A percentile compares a stretch with the other conserved stretches of the same genome.
These are phyloP conservation scores for Salvia rosmarinus DNA, from an alignment of 257 asterid genomes.

Conservation along the genomic window DNA sequence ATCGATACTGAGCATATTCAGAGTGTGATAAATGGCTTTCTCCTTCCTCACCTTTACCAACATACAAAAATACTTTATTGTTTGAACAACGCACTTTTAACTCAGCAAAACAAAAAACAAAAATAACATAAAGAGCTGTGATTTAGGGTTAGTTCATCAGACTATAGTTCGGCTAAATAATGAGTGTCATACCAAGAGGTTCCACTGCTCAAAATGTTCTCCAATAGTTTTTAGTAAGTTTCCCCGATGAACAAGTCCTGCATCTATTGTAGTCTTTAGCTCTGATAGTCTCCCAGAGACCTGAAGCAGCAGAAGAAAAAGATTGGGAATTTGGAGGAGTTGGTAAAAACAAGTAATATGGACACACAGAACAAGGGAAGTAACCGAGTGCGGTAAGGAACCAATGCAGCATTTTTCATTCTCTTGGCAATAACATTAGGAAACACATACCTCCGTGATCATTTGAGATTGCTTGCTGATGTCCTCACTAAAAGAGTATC, in stretches of 20 bases:
- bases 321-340: neutral
- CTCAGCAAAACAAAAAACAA: slow-evolving; percentile 6
- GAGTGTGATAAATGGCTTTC: slow-evolving; percentile 91
- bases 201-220: slow-evolving; percentile 85
- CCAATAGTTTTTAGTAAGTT: slow-evolving; percentile 79
- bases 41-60: slow-evolving; percentile 81
- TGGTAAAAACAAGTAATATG: neutral
- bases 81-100: slow-evolving; percentile 20
- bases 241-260: slow-evolving; percentile 86
- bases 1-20: slow-evolving; percentile 97
- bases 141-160: slow-evolving; percentile 12
- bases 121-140: slow-evolving; percentile 5
- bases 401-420: slow-evolving; percentile 3
- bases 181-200: slow-evolving; percentile 66
- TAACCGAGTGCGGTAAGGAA: slow-evolving; percentile 11
- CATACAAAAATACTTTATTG: slow-evolving; percentile 24
- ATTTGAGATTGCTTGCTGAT: slow-evolving; percentile 73
- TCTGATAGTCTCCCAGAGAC: slow-evolving; percentile 85
- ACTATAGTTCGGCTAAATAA: neutral
- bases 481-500: slow-evolving; percentile 82
- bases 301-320: slow-evolving; percentile 48
- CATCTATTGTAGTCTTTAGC: slow-evolving; percentile 91
- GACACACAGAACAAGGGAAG: neutral
- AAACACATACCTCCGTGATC: slow-evolving; percentile 66
- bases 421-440: neutral